Percentiles rank a stretch among this genome's conserved stretches.
Conservation (phyloP, 148 eudicot species). For the Salicornia ramosissima region DNA sequence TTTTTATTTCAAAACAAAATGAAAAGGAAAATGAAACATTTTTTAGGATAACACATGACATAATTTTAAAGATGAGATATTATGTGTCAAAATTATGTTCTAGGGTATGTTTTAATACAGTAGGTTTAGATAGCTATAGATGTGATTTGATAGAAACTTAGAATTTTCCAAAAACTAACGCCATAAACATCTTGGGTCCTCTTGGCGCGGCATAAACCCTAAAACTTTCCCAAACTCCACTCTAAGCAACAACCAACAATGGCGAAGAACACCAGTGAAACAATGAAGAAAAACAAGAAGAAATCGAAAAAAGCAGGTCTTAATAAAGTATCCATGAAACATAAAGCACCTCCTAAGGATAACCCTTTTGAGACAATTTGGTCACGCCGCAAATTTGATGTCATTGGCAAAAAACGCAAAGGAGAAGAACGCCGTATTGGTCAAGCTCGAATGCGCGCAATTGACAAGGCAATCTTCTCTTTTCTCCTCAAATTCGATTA, state of each 20-base stretch:
- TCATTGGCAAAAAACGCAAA: conserved; percentile 78
- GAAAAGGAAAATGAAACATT: too few species aligned
- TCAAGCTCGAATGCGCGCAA: conserved; percentile 70
- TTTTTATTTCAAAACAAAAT: too few species aligned
- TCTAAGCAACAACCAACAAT: conserved; percentile 28
- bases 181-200: conserved; percentile 10
- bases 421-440: conserved; percentile 80
- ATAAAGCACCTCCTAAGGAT: conserved; percentile 32
- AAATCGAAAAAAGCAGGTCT: conserved; percentile 39
- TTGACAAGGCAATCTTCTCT: conserved; percentile 44
- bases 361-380: conserved; percentile 91
- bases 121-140: too few species aligned
- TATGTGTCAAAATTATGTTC: too few species aligned
- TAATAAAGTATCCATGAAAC: conserved; percentile 47
- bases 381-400: conserved; percentile 81
- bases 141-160: too few species aligned
- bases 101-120: too few species aligned
- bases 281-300: conserved; percentile 45
- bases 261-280: conserved; percentile 41
- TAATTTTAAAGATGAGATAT: too few species aligned
- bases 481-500: background rate
- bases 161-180: too few species aligned
- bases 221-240: background rate
- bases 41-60: too few species aligned
- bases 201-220: background rate